Conservation (phyloP, 768 basidiomycete genomes). For the Leucosporidium creatinivorum region DNA sequence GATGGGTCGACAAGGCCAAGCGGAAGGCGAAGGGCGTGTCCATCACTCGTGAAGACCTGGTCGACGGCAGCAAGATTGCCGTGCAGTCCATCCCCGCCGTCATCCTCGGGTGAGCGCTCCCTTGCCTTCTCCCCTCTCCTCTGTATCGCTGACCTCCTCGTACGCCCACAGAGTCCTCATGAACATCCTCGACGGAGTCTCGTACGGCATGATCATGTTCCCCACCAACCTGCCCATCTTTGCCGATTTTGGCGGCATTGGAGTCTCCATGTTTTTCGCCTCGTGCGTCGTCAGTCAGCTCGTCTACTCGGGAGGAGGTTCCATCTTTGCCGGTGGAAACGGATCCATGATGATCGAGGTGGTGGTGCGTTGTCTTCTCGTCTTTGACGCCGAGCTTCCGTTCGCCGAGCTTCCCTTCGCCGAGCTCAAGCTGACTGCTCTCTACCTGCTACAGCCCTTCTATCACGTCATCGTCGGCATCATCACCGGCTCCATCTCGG, state of each 20-base stretch:
- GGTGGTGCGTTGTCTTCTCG: conserved; percentile 70
- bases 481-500: conserved; percentile 65
- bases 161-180: conserved; percentile 46
- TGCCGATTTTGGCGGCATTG: conserved; percentile 68
- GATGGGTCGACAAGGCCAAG: not conserved
- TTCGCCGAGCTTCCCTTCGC: no score
- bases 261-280: conserved; percentile 63
- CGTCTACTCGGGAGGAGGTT: conserved; percentile 72
- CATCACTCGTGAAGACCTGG: conserved; percentile 12
- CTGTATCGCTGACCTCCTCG: conserved; percentile 51
- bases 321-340: conserved; percentile 80
- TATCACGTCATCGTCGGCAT: conserved; percentile 81
- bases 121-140: conserved; percentile 2
- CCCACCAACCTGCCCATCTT: conserved; percentile 70
- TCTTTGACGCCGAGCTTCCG: no score
- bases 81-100: conserved; percentile 24
- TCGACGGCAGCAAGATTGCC: conserved; percentile 1
- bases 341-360: conserved; percentile 88
- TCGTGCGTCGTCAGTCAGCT: conserved; percentile 66
- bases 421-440: conserved; percentile 47
- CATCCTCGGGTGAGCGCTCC: conserved; percentile 21
- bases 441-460: conserved; percentile 58
- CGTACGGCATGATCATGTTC: conserved; percentile 93
- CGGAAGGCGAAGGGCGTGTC: not conserved
- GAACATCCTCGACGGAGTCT: conserved; percentile 89